Evolutionary conservation across 768 basidiomycete genomes (phyloP).

Genomic region (Collybia sordida): DNA sequence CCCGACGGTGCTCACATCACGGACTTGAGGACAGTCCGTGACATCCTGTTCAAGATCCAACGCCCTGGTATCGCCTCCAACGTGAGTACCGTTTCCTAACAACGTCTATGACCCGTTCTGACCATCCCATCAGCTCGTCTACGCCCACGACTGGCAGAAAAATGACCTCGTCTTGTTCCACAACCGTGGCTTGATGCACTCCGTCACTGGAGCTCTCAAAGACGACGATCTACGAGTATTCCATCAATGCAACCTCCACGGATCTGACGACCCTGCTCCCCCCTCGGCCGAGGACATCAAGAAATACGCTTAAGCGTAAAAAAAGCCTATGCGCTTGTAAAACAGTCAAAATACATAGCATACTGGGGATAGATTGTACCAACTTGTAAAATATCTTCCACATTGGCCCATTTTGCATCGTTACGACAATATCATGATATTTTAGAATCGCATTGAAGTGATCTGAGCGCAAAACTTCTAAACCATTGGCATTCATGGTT

Average conservation of each 20-base stretch:
- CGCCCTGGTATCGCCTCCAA: constrained; percentile 83
- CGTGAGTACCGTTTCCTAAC: constrained; percentile 35
- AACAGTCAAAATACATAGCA: too few relatives aligned
- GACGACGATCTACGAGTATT: constrained; percentile 69
- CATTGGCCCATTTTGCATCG: too few relatives aligned
- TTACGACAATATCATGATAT: too few relatives aligned
- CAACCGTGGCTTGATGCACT: constrained; percentile 79
- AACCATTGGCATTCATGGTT: too few relatives aligned
- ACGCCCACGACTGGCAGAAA: constrained; percentile 75
- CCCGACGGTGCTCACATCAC: constrained; percentile 80
- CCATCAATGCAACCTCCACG: constrained; percentile 86
- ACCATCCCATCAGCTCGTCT: constrained; percentile 54
- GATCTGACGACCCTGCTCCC: constrained; percentile 67
- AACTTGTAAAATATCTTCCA: too few relatives aligned
- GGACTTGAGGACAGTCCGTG: constrained; percentile 75
- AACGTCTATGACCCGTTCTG: not conserved
- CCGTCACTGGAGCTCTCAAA: constrained; percentile 74
- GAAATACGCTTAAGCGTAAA: constrained; percentile 47
- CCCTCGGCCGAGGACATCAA: constrained; percentile 65
- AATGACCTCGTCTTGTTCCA: constrained; percentile 84
- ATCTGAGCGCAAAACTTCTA: too few relatives aligned
- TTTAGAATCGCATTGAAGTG: too few relatives aligned
- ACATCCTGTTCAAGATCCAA: constrained; percentile 81
- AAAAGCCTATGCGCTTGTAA: too few relatives aligned
- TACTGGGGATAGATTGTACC: too few relatives aligned